Base-by-base conservation (phyloP, 75 land plant genomes). In the Larix kaempferi region DNA sequence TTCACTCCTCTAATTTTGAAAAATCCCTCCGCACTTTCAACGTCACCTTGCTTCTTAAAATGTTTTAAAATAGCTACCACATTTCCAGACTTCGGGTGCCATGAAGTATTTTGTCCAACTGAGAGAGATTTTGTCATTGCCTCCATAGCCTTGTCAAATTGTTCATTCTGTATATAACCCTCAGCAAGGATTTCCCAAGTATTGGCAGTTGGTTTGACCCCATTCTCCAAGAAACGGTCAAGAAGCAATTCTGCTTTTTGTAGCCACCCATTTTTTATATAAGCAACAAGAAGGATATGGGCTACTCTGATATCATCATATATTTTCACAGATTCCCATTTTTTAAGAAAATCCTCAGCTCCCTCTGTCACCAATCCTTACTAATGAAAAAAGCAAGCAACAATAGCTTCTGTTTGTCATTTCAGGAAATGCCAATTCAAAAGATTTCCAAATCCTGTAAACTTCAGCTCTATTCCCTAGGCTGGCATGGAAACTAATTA, bases 101-200 rank as follows among this genome's bases (percentile, higher is more conserved):
- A 88, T 59, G 69, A 79, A 25, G 74, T 82, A 35, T 84, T 61
- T 26, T 10, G 12, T 14, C 4, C 33, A 62, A 82, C 56, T 13
- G 62, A 65, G 26, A 86, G 26, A 25, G 86, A 86, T 56, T 86
- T 80, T 69, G 79, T 59, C 33, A 91, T 82, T 64, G 69, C 85
- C 63, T 78, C 82, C 33, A 71, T 16, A 29, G 65, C 65, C 29
- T 62, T 26, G 12, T 6, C 5, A 25, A 62, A 26, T 27, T 26
- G 65, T 25, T 25, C 26, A 14, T 27, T 26, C 26, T 62, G 5
- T 26, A 62, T 25, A 26, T 62, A 62, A 19, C 88, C 87, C 74
- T 87, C 89, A 73, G 76, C 78, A 14, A 90, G 84, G 73, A 85
- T 90, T 62, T 87, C 89, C 89, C 87, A 90, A 55, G 89, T 81